Conservation (phyloP, 371 early-diverging fungal genomes). For the Lichtheimia hyalospora region DNA sequence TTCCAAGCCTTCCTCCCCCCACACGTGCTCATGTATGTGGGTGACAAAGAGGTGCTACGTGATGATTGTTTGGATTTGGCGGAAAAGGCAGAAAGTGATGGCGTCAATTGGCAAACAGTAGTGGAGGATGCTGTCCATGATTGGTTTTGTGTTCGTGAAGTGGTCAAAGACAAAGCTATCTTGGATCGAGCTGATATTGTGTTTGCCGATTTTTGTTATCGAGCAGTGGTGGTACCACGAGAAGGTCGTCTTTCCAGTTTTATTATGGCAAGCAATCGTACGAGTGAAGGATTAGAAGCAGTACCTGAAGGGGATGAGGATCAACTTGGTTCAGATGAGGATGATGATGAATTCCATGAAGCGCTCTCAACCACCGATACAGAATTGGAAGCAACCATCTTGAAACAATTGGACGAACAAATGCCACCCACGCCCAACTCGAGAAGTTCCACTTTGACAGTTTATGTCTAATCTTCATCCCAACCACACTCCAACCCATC, state of each 20-base stretch:
- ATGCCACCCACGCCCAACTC: conserved; percentile 1
- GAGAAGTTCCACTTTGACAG: conserved; percentile 9
- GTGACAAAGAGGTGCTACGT: conserved; percentile 38
- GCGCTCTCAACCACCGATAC: conserved; percentile 17
- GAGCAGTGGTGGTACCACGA: conserved; percentile 22
- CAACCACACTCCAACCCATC: too few relatives aligned
- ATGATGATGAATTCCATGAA: conserved; percentile 19
- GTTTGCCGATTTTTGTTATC: conserved; percentile 40
- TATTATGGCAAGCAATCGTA: conserved; percentile 13
- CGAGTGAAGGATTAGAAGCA: conserved; percentile 31
- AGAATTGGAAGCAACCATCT: conserved; percentile 11
- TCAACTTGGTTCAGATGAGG: neutral
- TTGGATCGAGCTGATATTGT: conserved; percentile 29
- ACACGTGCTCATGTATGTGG: conserved; percentile 34
- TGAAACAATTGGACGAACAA: conserved; percentile 13
- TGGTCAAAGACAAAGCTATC: conserved; percentile 38
- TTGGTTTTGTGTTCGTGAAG: conserved; percentile 49
- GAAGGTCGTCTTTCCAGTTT: conserved; percentile 14
- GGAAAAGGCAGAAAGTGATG: conserved; percentile 35
- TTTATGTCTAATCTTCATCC: conserved; percentile 6
- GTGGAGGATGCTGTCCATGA: conserved; percentile 45
- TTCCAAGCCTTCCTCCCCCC: conserved; percentile 30
- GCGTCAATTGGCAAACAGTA: conserved; percentile 32
- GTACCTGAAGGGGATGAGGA: conserved; percentile 36
- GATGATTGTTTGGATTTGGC: conserved; percentile 43